Evolutionary conservation across 1,284 basidiomycete genomes (phyloP).

Genomic region (Sanghuangporus weigelae): DNA sequence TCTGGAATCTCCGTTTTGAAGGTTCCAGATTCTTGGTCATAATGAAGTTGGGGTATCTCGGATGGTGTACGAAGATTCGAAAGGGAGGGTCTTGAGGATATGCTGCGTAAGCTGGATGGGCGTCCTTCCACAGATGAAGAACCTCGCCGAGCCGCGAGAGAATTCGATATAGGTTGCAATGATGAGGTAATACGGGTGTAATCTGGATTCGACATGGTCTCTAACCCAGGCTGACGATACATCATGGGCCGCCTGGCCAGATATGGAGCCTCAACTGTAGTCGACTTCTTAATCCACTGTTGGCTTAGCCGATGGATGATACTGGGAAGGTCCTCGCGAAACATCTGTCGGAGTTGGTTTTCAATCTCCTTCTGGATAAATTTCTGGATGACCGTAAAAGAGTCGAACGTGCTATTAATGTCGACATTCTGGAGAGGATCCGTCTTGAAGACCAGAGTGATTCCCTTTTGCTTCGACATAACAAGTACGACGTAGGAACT

Average conservation of each 20-base stretch:
- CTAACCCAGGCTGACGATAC: conserved; percentile 28
- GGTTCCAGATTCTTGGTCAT: conserved; percentile 10
- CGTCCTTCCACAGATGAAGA: background rate
- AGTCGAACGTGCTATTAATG: conserved; percentile 97
- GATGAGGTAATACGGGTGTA: conserved; percentile 2
- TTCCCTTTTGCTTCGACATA: conserved; percentile 94
- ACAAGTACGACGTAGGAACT: conserved; percentile 97
- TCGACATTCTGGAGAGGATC: conserved; percentile 98
- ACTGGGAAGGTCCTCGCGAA: conserved; percentile 92
- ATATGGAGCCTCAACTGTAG: conserved; percentile 80
- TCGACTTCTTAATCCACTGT: conserved; percentile 75
- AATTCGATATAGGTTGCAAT: background rate
- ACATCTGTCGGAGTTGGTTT: conserved; percentile 95
- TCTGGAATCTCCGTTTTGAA: conserved; percentile 5
- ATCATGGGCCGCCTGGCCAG: conserved; percentile 42
- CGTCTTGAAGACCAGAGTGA: conserved; percentile 99
- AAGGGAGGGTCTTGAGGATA: conserved; percentile 11
- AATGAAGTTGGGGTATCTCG: background rate
- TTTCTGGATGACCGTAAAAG: conserved; percentile 94
- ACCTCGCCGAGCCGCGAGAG: background rate
- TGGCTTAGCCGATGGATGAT: conserved; percentile 97
- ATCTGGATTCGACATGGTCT: conserved; percentile 31
- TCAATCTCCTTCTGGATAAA: conserved; percentile 98
- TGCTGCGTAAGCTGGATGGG: conserved; percentile 1
- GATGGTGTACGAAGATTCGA: conserved; percentile 5